phyloP scores from a whole-genome alignment of 2,329 filamentous ascomycete genomes.

The Epicoccum nigrum region DNA sequence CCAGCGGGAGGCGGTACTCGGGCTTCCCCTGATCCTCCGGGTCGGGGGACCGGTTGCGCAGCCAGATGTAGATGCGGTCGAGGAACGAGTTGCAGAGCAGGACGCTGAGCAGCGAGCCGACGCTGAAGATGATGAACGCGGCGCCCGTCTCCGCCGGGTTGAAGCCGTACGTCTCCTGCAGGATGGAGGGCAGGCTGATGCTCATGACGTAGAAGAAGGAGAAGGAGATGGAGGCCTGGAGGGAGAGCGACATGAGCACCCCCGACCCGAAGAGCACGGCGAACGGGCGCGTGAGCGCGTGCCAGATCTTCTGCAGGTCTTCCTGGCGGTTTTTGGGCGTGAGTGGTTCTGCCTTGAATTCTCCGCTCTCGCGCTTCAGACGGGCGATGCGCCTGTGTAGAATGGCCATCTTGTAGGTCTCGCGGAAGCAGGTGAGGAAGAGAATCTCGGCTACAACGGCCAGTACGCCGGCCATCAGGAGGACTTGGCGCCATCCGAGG shows the following conservation, averaged over 20 bases:
- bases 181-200: slow-evolving; percentile 53
- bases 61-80: slow-evolving; percentile 60
- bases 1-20: slow-evolving; percentile 62
- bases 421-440: slow-evolving; percentile 60
- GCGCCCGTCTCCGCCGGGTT: slow-evolving; percentile 60
- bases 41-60: slow-evolving; percentile 46
- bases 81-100: slow-evolving; percentile 58
- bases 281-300: slow-evolving; percentile 50
- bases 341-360: slow-evolving; percentile 7
- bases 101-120: slow-evolving; percentile 58
- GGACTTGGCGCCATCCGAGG: slow-evolving; percentile 60
- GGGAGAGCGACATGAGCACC: slow-evolving; percentile 60
- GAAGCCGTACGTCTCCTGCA: slow-evolving; percentile 50
- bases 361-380: slow-evolving; percentile 25
- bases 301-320: slow-evolving; percentile 39
- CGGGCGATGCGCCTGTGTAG: slow-evolving; percentile 43
- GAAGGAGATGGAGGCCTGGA: slow-evolving; percentile 53
- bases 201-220: slow-evolving; percentile 56
- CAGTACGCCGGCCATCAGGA: slow-evolving; percentile 59
- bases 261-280: slow-evolving; percentile 55
- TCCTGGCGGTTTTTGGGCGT: slow-evolving; percentile 24
- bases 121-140: slow-evolving; percentile 62
- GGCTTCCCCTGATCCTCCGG: slow-evolving; percentile 55
- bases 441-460: slow-evolving; percentile 57
- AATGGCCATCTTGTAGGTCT: slow-evolving; percentile 67